Conservation (phyloP, 768 basidiomycete genomes). For the Lentinula guzmanii region DNA sequence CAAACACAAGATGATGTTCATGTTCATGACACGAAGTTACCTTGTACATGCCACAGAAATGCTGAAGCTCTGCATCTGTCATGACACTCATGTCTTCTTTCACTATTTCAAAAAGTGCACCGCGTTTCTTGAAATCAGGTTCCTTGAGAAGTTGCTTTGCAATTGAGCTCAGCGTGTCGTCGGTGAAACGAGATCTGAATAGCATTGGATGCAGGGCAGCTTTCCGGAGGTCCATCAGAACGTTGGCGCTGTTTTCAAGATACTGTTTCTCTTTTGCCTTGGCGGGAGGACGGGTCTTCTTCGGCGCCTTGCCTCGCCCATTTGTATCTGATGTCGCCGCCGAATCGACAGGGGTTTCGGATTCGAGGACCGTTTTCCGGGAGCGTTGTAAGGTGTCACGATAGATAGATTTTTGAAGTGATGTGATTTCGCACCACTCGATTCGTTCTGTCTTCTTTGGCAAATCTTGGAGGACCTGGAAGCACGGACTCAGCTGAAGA, state of each 20-base stretch:
- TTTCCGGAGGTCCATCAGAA: conserved; percentile 96
- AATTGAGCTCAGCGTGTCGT: conserved; percentile 66
- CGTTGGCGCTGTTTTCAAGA: conserved; percentile 81
- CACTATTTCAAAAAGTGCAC: conserved; percentile 75
- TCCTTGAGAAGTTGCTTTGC: conserved; percentile 85
- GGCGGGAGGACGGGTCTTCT: conserved; percentile 33
- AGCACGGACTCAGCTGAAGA: neutral
- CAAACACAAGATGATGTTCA: neutral
- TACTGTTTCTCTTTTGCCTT: conserved; percentile 58
- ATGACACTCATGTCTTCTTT: conserved; percentile 98
- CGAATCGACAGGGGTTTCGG: conserved; percentile 16
- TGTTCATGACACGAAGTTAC: conserved; percentile 28
- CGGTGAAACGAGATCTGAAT: conserved; percentile 81
- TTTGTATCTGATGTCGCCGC: conserved; percentile 16
- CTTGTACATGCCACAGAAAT: conserved; percentile 83
- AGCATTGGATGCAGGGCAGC: conserved; percentile 96
- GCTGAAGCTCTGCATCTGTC: conserved; percentile 94
- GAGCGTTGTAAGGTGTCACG: conserved; percentile 80
- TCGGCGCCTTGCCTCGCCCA: conserved; percentile 21
- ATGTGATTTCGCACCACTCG: conserved; percentile 93
- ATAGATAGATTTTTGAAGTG: conserved; percentile 78
- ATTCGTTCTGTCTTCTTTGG: conserved; percentile 91
- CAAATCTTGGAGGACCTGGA: conserved; percentile 84
- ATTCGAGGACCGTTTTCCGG: conserved; percentile 68
- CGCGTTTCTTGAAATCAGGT: conserved; percentile 83